Percentiles rank a stretch among this genome's conserved stretches.
Evolutionary conservation across 208 protist species (phyloP).

Genomic region (Crithidia bombi): DNA sequence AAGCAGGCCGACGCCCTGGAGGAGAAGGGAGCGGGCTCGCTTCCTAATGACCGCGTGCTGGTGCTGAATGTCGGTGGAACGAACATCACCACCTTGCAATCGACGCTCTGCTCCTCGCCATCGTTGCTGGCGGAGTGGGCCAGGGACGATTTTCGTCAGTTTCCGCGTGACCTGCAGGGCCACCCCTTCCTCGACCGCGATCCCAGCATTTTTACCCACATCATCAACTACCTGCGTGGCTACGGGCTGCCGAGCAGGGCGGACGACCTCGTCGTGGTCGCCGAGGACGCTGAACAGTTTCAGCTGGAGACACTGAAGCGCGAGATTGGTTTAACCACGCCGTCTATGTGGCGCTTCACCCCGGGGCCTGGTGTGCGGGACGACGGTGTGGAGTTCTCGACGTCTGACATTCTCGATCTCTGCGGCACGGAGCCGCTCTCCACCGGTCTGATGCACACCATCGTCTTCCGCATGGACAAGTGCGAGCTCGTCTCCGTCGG

Average conservation of each 20-base stretch:
- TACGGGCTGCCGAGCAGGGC: conserved; percentile 75
- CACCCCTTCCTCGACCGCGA: conserved; percentile 90
- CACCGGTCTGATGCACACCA: conserved; percentile 44
- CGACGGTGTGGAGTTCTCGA: conserved; percentile 68
- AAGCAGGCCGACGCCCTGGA: conserved; percentile 6
- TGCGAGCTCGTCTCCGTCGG: conserved; percentile 78
- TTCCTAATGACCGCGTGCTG: conserved; percentile 35
- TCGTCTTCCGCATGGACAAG: conserved; percentile 77
- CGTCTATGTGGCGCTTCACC: conserved; percentile 69
- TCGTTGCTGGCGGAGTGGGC: conserved; percentile 75
- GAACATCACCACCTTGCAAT: conserved; percentile 65
- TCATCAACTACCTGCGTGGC: conserved; percentile 87
- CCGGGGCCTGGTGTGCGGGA: conserved; percentile 71
- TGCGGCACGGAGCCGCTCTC: conserved; percentile 78
- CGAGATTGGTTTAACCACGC: conserved; percentile 56
- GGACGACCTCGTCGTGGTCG: conserved; percentile 70
- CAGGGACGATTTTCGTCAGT: conserved; percentile 56
- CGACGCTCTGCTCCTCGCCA: conserved; percentile 67
- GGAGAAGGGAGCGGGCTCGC: conserved; percentile 18
- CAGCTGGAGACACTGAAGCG: conserved; percentile 53
- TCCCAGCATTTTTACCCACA: conserved; percentile 67
- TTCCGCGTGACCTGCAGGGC: conserved; percentile 75
- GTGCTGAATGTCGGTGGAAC: conserved; percentile 82
- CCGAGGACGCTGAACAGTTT: conserved; percentile 78
- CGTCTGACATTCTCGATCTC: conserved; percentile 71